Evolutionary conservation across 306 rosid species (phyloP).

Genomic region (Corylus avellana): DNA sequence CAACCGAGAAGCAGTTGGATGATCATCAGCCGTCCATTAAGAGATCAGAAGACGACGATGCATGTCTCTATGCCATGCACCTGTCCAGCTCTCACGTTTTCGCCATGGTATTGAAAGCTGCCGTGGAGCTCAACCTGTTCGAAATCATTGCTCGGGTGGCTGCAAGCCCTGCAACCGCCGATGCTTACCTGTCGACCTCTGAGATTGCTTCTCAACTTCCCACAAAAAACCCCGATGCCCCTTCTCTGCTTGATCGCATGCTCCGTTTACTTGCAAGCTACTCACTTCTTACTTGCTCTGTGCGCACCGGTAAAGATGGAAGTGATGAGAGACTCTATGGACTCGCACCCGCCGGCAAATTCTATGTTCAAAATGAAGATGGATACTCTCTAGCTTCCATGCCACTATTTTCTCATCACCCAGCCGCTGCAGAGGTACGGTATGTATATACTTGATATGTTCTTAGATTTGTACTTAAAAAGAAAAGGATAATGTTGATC

Average conservation of each 20-base stretch:
- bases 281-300: conserved; percentile 18
- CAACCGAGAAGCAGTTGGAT: no score
- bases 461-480: no score
- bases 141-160: conserved; percentile 19
- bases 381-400: conserved; percentile 22
- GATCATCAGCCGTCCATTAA: no score
- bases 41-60: conserved; percentile 9
- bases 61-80: conserved; percentile 19
- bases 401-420: background rate
- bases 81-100: background rate
- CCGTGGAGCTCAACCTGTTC: conserved; percentile 35
- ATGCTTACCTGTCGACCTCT: conserved; percentile 15
- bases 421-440: background rate
- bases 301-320: background rate
- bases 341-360: conserved; percentile 20
- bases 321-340: conserved; percentile 14
- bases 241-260: conserved; percentile 29
- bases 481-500: no score
- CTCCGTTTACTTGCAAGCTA: conserved; percentile 24
- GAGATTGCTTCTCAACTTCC: conserved; percentile 29
- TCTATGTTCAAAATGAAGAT: conserved; percentile 19
- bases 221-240: conserved; percentile 3
- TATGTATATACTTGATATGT: background rate
- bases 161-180: background rate
- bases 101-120: conserved; percentile 22